These are phyloP conservation scores for Fusarium duplospermum DNA, from an alignment of 2,329 filamentous ascomycete genomes.

Conservation along the genomic window DNA sequence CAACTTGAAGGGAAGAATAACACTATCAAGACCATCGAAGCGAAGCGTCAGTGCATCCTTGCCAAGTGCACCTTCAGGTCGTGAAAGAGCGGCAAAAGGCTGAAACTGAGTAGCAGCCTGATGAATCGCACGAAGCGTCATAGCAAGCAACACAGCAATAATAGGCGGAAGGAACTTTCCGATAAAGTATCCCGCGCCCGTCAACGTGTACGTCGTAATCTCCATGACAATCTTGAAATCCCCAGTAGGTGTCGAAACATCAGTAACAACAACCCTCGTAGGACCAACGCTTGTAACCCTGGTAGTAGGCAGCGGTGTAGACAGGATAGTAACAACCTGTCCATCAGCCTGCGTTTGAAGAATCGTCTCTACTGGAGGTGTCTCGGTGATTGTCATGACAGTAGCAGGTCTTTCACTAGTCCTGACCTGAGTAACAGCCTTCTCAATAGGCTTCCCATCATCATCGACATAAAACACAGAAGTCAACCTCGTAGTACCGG, in stretches of 20 bases:
- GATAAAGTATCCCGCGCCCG: slow-evolving; percentile 48
- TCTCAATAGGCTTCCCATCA: slow-evolving; percentile 14
- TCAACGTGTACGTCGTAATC: slow-evolving; percentile 29
- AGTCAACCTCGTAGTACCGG: slow-evolving; percentile 32
- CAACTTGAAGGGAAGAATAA: slow-evolving; percentile 50
- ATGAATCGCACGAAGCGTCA: slow-evolving; percentile 55
- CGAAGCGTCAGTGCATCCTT: slow-evolving; percentile 56
- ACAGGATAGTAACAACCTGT: slow-evolving; percentile 19
- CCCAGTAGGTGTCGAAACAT: slow-evolving; percentile 22
- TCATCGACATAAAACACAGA: slow-evolving; percentile 25
- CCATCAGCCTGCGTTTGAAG: slow-evolving; percentile 27
- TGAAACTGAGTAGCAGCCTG: slow-evolving; percentile 55
- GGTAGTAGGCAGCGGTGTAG: slow-evolving; percentile 18
- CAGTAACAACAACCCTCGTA: slow-evolving; percentile 27
- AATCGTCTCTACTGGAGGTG: slow-evolving; percentile 8
- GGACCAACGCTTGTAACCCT: slow-evolving; percentile 29
- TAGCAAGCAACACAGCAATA: slow-evolving; percentile 52
- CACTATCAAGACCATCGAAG: slow-evolving; percentile 52
- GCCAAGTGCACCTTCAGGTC: slow-evolving; percentile 51
- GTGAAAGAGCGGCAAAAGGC: slow-evolving; percentile 57
- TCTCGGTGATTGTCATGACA: slow-evolving; percentile 32
- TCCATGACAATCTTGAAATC: slow-evolving; percentile 22
- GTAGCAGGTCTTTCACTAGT: slow-evolving; percentile 25
- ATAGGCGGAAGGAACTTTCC: slow-evolving; percentile 57
- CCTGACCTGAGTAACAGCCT: slow-evolving; percentile 15